A percentile compares a stretch with the other conserved stretches of the same genome.
These are phyloP conservation scores for Salix udensis DNA, from an alignment of 345 rosid genomes.

Conservation along the genomic window DNA sequence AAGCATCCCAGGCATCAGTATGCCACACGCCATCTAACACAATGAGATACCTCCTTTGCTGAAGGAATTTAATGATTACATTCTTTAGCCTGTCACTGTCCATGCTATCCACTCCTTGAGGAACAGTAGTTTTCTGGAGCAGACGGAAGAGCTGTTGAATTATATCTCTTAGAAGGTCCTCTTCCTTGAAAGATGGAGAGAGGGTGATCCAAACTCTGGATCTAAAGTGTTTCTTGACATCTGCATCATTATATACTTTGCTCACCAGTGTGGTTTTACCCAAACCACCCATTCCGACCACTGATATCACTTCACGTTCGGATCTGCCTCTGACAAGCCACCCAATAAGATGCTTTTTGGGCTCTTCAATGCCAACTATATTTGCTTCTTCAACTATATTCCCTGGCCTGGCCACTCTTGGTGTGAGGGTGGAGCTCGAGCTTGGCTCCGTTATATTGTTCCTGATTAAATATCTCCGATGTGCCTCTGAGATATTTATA, in stretches of 20 bases:
- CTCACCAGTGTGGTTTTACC: conserved; percentile 28
- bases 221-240: conserved; percentile 19
- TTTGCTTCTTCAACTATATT: conserved; percentile 32
- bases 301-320: conserved; percentile 19
- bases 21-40: conserved; percentile 22
- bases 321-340: conserved; percentile 9
- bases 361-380: conserved; percentile 25
- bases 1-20: conserved; percentile 5
- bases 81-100: neutral
- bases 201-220: conserved; percentile 18
- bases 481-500: conserved; percentile 5
- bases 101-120: conserved; percentile 6
- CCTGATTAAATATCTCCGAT: conserved; percentile 5
- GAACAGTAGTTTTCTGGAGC: neutral
- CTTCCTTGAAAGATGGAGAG: conserved; percentile 8
- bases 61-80: conserved; percentile 5
- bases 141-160: conserved; percentile 5
- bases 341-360: conserved; percentile 9
- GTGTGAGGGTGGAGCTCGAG: neutral
- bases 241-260: conserved; percentile 15
- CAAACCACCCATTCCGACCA: conserved; percentile 23
- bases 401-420: conserved; percentile 1
- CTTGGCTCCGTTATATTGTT: conserved; percentile 12
- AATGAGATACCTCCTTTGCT: conserved; percentile 9
- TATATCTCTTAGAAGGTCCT: conserved; percentile 16